A percentile compares a stretch with the other conserved stretches of the same genome.
phyloP scores from a whole-genome alignment of 306 rosid genomes.

The Lathyrus sativus region DNA sequence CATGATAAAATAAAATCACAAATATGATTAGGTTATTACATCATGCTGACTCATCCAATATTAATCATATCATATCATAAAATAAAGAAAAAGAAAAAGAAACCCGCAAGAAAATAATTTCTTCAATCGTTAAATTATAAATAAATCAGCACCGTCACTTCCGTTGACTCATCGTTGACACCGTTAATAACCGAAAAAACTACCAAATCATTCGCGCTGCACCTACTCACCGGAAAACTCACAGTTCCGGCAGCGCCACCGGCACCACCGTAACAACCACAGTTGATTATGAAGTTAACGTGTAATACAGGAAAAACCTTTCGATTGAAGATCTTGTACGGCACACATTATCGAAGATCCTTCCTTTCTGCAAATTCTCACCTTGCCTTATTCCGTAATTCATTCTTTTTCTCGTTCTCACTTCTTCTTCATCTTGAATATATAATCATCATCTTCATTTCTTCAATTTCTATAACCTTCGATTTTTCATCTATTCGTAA shows the following conservation, averaged over 20 bases:
- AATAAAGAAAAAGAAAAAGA: too few relatives aligned
- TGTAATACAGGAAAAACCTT: constrained; percentile 40
- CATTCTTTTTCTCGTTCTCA: constrained; percentile 45
- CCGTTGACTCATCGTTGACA: too few relatives aligned
- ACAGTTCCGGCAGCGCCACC: background rate
- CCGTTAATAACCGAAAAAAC: too few relatives aligned
- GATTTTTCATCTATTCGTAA: background rate
- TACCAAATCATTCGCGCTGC: too few relatives aligned
- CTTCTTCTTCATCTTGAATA: constrained; percentile 34
- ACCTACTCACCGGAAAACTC: too few relatives aligned
- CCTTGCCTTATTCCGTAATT: constrained; percentile 48
- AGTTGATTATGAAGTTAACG: constrained; percentile 31
- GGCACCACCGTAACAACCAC: background rate
- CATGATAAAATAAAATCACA: too few relatives aligned
- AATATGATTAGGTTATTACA: too few relatives aligned
- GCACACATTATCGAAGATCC: constrained; percentile 37
- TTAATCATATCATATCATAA: too few relatives aligned
- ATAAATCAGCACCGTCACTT: too few relatives aligned
- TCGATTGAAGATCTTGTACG: constrained; percentile 50
- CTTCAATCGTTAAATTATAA: too few relatives aligned
- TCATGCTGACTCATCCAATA: too few relatives aligned
- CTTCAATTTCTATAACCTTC: constrained; percentile 11
- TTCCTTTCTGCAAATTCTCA: constrained; percentile 37
- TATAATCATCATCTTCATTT: constrained; percentile 9
- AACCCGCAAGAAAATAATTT: too few relatives aligned